These are phyloP conservation scores for Boletus rex-veris DNA, from an alignment of 768 basidiomycete genomes.

Conservation along the genomic window DNA sequence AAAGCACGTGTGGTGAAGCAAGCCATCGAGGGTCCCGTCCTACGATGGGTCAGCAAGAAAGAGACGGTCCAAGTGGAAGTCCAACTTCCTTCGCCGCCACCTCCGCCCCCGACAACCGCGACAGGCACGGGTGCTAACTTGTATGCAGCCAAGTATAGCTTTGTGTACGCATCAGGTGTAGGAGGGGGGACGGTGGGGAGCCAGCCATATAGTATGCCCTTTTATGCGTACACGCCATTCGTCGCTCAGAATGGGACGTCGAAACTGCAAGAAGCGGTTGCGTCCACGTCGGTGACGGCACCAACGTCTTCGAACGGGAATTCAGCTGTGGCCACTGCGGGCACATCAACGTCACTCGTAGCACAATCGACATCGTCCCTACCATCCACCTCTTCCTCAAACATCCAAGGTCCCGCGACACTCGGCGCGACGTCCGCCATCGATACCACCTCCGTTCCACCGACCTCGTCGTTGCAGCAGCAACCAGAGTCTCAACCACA, in stretches of 20 bases:
- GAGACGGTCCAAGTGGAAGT: constrained; percentile 53
- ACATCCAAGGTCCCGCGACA: not conserved
- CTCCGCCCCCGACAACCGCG: constrained; percentile 23
- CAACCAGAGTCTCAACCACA: not conserved
- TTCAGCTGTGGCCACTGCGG: not conserved
- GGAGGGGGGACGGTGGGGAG: constrained; percentile 8
- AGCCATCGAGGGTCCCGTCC: constrained; percentile 59
- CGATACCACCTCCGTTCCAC: not conserved
- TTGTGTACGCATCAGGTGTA: constrained; percentile 17
- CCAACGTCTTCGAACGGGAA: not conserved
- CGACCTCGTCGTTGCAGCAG: not conserved
- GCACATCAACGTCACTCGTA: not conserved
- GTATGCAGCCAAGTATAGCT: constrained; percentile 19
- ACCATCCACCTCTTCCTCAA: constrained; percentile 1
- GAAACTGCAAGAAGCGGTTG: constrained; percentile 6
- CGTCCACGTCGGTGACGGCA: not conserved
- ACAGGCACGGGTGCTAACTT: constrained; percentile 8
- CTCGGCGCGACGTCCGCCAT: not conserved
- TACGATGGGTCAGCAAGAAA: constrained; percentile 66
- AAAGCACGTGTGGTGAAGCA: constrained; percentile 57
- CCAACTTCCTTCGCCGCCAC: constrained; percentile 23
- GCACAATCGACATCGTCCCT: not conserved
- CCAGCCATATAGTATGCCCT: constrained; percentile 25
- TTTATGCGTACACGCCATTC: constrained; percentile 24
- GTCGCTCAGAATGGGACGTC: constrained; percentile 5